Base-by-base conservation (phyloP, 2,329 filamentous ascomycete species). In the Knufia fluminis region DNA sequence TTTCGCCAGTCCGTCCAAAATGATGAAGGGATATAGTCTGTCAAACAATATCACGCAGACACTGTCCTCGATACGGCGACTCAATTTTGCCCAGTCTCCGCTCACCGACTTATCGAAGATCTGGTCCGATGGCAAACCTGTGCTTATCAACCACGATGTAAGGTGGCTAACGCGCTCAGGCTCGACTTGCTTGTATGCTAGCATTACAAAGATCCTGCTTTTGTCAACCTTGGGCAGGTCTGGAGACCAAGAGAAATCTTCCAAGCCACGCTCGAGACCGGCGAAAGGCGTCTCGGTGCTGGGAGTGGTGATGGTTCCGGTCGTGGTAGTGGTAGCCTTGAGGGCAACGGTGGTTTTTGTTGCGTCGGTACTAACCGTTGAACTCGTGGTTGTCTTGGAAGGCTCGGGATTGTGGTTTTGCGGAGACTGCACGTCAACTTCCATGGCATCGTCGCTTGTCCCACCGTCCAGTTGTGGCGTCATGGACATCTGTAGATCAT, bases 21-120 rank as follows among this genome's bases (percentile, higher is more conserved):
- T n/a, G 19, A n/a, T 28, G 4, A 48, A 14, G 4, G 33, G 33
- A 33, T 39, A 40, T 9, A 16, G 12, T 23, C 40, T 23, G 23
- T 48, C 45, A 12, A 48, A 28, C n/a, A 48, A 12, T n/a, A 40
- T 32, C n/a, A 48, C 45, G 16, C 45, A 23, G 16, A 48, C 24
- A 32, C 33, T 48, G 12, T 28, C 20, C 28, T 10, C 36, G 12
- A 48, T 33, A 9, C 20, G 22, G 4, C 12, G 12, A 16, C 20
- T n/a, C 19, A 48, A 40, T 4, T 31, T 32, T 2, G 33, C 22
- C 35, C 45, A 40, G 17, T 31, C 22, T 16, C 35, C 35, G 17
- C 16, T 28, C 2, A 19, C 19, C 2, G 33, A 35, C 17, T 31
- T 48, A n/a, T 48, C 33, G 23, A 48, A 39, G 3, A 48, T 40